Evolutionary conservation across 2,329 filamentous ascomycete genomes (phyloP), one percentile per base, ranked within the genome.

Genomic region (Botrytis paeoniae): DNA sequence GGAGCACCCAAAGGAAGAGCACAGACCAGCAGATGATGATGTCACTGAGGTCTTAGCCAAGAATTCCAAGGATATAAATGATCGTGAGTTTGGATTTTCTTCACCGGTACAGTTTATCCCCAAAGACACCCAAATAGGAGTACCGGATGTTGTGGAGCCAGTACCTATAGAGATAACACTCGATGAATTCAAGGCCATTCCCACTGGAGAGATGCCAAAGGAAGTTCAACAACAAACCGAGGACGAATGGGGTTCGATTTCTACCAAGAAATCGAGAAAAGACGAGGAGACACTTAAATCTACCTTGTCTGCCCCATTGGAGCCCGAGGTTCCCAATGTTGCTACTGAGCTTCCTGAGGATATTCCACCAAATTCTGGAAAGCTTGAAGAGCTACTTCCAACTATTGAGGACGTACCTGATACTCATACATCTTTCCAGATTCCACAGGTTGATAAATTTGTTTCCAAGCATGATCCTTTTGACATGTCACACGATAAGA

Each of bases 401-500:
- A 48, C 70, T 41, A 48, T 72, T 64, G 63, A 74, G 39, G 64
- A 70, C 45, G 41, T 72, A 54, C 48, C 63, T 73, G 70, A 72
- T 69, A 72, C 70, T 74, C 70, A 72, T 61, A 65, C 71, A 63
- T 69, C 73, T 37, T 70, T 57, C 41, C 71, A 77, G 74, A 60
- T 73, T 43, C 65, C 45, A 60, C 64, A 72, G 63, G 39, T 69
- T 72, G 63, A 72, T 48, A 61, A 32, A 60, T 35, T 72, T 37
- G 54, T 72, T 41, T 54, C 39, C 51, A 54, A 57, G 32, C 29
- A 72, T 61, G 63, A 72, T 69, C 9, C 51, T 61, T 72, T 37
- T 32, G 54, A 32, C 60, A 61, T 35, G 61, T 75, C 78, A 41
- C 78, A 79, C 70, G 77, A 76, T 74, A 80, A 78, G 66, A 76